Base-by-base conservation (phyloP, 495 filamentous ascomycete species). In the Penicillium steckii region DNA sequence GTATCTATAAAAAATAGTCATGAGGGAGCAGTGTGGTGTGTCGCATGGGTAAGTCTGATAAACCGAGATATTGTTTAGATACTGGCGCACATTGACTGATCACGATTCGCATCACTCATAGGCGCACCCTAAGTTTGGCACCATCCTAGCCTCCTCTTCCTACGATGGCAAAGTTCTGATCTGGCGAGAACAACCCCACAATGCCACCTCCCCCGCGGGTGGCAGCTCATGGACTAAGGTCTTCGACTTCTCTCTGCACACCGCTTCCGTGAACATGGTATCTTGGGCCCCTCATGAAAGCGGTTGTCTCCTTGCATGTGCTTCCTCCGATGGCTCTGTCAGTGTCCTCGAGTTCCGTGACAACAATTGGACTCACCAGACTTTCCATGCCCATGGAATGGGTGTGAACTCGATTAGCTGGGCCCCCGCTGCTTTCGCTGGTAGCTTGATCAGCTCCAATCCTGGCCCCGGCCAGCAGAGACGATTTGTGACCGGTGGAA, bases 161-260 rank as follows among this genome's bases (percentile, higher is more conserved):
- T 97, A 96, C 76, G 95, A 97, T 72, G 94, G 94, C 72, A 95
- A 94, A 70, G 93, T 97, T 55, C 81, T 97, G 66, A 96, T 99
- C 77, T 97, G 91, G 91, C 91, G 91, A 67, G 94, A 99, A 76
- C 85, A 87, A 66, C 73, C 75, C 38, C 70, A 76, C 46, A 76
- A 67, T 57, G 60, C 75, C 26, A 68, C 72, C 44, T 71, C 71
- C 22, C 73, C 70, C 46, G 61, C 61, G 19, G 73, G 75, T 57
- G 74, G 78, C 55, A 74, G 77, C 62, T 64, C 72, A 47, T 90
- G 88, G 89, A 84, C 87, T 57, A 82, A 85, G 68, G 88, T 96
- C 74, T 93, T 91, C 74, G 88, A 93, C 62, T 93, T 91, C 71
- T 83, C 86, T 43, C 85, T 91, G 15, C 92, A 97, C 80, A 91